Percentiles rank a stretch among this genome's conserved stretches.
phyloP scores from a whole-genome alignment of 31 red algal species.

The Odonthalia washingtoniensis region DNA sequence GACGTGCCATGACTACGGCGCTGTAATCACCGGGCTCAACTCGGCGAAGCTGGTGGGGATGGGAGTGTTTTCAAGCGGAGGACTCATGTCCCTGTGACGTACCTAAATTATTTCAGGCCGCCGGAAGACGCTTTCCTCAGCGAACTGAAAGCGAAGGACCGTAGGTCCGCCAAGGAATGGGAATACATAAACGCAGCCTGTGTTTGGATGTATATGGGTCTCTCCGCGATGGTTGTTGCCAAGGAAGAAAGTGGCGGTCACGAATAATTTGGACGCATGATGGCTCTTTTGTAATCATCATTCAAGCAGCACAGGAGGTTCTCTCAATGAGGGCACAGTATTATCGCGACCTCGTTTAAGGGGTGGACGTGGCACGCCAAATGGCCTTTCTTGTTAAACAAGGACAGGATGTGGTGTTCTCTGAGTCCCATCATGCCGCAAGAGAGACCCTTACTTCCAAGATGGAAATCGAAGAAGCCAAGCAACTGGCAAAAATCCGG shows the following conservation, averaged over 20 bases:
- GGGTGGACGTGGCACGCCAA: slow-evolving; percentile 3
- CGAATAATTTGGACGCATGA: background rate
- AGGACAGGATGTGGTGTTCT: slow-evolving; percentile 12
- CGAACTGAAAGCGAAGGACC: slow-evolving; percentile 29
- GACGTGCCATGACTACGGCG: slow-evolving; percentile 5
- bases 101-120: slow-evolving; percentile 22
- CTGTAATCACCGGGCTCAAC: slow-evolving; percentile 15
- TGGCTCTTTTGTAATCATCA: background rate
- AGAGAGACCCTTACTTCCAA: background rate
- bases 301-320: background rate
- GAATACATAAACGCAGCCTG: slow-evolving; percentile 45
- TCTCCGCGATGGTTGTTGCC: background rate
- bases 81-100: background rate
- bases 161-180: slow-evolving; percentile 41
- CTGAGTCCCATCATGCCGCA: background rate
- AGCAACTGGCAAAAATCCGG: slow-evolving; percentile 12
- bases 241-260: background rate
- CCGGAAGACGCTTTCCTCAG: slow-evolving; percentile 3
- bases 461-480: slow-evolving; percentile 21
- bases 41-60: background rate
- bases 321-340: slow-evolving; percentile 29
- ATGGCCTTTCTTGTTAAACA: slow-evolving; percentile 22
- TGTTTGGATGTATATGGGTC: background rate
- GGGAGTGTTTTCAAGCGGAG: slow-evolving; percentile 18
- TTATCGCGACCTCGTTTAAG: slow-evolving; percentile 19